These are phyloP conservation scores for Mucor saturninus DNA, from an alignment of 371 early-diverging fungal species.

Conservation along the genomic window DNA sequence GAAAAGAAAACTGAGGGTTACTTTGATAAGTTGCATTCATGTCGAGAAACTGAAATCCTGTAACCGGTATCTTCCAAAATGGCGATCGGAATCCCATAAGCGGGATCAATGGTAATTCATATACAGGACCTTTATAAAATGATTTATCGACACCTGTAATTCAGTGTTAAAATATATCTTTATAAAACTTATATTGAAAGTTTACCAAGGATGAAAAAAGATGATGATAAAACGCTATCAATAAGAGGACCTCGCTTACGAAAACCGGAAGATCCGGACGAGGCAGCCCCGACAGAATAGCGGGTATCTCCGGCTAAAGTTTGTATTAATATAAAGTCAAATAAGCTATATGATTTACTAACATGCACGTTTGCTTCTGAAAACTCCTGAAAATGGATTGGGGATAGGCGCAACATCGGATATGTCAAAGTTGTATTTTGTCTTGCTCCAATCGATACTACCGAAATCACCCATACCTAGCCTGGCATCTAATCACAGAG, in stretches of 20 bases:
- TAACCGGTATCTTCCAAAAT: slow-evolving; percentile 39
- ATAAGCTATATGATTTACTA: not conserved
- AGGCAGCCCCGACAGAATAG: slow-evolving; percentile 23
- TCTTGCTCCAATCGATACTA: slow-evolving; percentile 29
- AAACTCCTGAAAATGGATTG: not conserved
- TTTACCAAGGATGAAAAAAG: slow-evolving; percentile 22
- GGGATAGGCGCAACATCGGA: not conserved
- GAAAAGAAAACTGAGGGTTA: slow-evolving; percentile 2
- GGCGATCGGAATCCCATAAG: slow-evolving; percentile 24
- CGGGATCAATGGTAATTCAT: slow-evolving; percentile 24
- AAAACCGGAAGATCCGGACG: slow-evolving; percentile 28
- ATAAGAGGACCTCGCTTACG: slow-evolving; percentile 24
- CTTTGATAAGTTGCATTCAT: not conserved
- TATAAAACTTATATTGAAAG: not conserved
- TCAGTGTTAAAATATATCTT: not conserved
- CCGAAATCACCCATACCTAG: slow-evolving; percentile 38
- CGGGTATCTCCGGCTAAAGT: slow-evolving; percentile 33
- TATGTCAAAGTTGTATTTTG: slow-evolving; percentile 6
- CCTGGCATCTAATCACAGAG: slow-evolving; percentile 26
- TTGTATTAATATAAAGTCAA: not conserved
- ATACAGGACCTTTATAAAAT: slow-evolving; percentile 28
- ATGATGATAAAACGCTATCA: not conserved
- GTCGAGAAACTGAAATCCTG: slow-evolving; percentile 17
- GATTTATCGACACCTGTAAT: slow-evolving; percentile 25
- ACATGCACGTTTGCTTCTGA: slow-evolving; percentile 27